phyloP scores from a whole-genome alignment of 306 rosid species.

The apple (Malus domestica) region DNA sequence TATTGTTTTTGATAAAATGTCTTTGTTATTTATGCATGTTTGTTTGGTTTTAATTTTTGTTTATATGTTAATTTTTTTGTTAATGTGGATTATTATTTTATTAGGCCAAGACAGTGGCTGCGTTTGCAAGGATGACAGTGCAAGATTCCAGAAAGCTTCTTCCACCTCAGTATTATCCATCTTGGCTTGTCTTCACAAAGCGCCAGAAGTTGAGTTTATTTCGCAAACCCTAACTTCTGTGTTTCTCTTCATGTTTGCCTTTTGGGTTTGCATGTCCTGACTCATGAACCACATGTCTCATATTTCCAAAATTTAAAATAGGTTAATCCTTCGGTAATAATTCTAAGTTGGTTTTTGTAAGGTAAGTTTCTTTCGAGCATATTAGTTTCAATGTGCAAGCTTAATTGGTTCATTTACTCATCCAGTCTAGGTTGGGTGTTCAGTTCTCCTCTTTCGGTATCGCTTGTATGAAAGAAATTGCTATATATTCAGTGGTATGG shows the following conservation, averaged over 20 bases:
- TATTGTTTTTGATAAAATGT: too few relatives aligned
- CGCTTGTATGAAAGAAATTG: background rate
- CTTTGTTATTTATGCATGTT: background rate
- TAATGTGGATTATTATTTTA: background rate
- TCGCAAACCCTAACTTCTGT: background rate
- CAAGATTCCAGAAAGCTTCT: slow-evolving; percentile 71
- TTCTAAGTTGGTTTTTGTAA: background rate
- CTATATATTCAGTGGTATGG: background rate
- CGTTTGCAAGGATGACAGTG: slow-evolving; percentile 79
- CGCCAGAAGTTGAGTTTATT: slow-evolving; percentile 71
- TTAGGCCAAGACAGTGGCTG: slow-evolving; percentile 67
- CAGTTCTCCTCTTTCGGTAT: too few relatives aligned
- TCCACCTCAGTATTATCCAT: slow-evolving; percentile 52
- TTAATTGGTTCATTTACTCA: too few relatives aligned
- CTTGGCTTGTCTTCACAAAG: slow-evolving; percentile 73
- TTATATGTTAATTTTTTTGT: background rate
- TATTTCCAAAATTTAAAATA: background rate
- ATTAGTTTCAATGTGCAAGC: background rate
- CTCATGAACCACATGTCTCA: background rate
- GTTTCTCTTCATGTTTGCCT: background rate
- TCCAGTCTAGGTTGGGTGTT: too few relatives aligned
- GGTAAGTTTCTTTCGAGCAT: background rate
- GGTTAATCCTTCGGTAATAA: background rate
- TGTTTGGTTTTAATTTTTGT: background rate
- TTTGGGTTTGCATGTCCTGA: background rate